phyloP scores from a whole-genome alignment of 78 protist genomes.

The Trichosphaerium sp. region DNA sequence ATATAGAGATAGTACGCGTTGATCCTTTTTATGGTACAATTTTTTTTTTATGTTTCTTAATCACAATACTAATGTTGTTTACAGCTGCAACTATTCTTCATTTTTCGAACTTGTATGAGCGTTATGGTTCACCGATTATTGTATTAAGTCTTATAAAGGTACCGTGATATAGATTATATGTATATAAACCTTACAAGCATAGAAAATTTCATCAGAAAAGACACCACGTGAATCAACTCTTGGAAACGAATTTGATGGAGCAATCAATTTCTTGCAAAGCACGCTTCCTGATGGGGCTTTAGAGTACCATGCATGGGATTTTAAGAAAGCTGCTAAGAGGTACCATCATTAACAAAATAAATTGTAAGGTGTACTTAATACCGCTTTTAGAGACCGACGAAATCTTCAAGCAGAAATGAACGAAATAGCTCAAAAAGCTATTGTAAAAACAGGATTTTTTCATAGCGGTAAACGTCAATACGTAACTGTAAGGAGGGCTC shows the following conservation, averaged over 20 bases:
- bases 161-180: no score
- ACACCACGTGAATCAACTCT: slow-evolving; percentile 77
- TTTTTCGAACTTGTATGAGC: slow-evolving; percentile 54
- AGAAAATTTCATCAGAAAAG: no score
- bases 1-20: neutral
- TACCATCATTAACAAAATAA: neutral
- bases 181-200: neutral
- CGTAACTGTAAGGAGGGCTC: neutral
- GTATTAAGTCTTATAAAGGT: slow-evolving; percentile 71
- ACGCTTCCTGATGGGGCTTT: slow-evolving; percentile 43
- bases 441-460: slow-evolving; percentile 15
- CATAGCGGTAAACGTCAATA: slow-evolving; percentile 13
- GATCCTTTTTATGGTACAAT: neutral
- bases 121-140: slow-evolving; percentile 75
- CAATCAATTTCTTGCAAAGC: slow-evolving; percentile 51
- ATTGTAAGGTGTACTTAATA: neutral
- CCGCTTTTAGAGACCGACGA: no score
- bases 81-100: slow-evolving; percentile 70
- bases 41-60: neutral
- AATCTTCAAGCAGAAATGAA: slow-evolving; percentile 1
- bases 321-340: slow-evolving; percentile 23
- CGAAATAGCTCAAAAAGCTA: neutral
- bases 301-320: slow-evolving; percentile 49
- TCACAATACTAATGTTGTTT: no score
- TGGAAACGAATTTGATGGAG: slow-evolving; percentile 21